Conservation (phyloP, 495 filamentous ascomycete genomes). For the Penicillium tannophilum region DNA sequence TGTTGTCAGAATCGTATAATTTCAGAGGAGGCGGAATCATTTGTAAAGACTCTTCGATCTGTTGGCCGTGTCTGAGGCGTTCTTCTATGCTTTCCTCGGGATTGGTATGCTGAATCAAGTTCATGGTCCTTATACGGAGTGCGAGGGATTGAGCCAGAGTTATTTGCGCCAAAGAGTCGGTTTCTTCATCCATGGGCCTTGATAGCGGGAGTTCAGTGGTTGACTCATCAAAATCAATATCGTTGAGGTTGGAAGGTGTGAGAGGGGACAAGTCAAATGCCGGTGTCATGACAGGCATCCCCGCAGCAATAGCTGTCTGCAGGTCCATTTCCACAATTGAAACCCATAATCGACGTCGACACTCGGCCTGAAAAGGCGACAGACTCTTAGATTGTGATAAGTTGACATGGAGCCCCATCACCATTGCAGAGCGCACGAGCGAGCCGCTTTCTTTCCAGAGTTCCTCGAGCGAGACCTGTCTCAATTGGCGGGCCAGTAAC, state of each 20-base stretch:
- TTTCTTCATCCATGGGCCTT: slow-evolving; percentile 20
- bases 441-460: slow-evolving; percentile 59
- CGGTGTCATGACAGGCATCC: slow-evolving; percentile 41
- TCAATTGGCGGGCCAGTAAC: slow-evolving; percentile 51
- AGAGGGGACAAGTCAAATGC: slow-evolving; percentile 29
- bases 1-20: background rate
- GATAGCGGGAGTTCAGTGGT: slow-evolving; percentile 35
- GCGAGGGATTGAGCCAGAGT: slow-evolving; percentile 20
- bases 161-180: slow-evolving; percentile 29
- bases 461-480: slow-evolving; percentile 39
- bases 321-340: slow-evolving; percentile 41
- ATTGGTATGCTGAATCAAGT: slow-evolving; percentile 8
- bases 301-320: slow-evolving; percentile 38
- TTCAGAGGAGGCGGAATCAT: slow-evolving; percentile 14
- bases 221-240: slow-evolving; percentile 43
- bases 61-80: slow-evolving; percentile 14
- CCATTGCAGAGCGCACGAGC: slow-evolving; percentile 57
- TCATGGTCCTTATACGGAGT: slow-evolving; percentile 22
- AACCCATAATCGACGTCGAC: slow-evolving; percentile 45
- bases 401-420: slow-evolving; percentile 63
- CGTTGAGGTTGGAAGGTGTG: slow-evolving; percentile 38
- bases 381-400: slow-evolving; percentile 30
- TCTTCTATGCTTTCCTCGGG: slow-evolving; percentile 13
- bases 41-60: slow-evolving; percentile 18
- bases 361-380: slow-evolving; percentile 37